Percentiles rank a stretch among this genome's conserved stretches.
phyloP scores from a whole-genome alignment of 768 basidiomycete genomes.

The Termitomyces bulborhizus region DNA sequence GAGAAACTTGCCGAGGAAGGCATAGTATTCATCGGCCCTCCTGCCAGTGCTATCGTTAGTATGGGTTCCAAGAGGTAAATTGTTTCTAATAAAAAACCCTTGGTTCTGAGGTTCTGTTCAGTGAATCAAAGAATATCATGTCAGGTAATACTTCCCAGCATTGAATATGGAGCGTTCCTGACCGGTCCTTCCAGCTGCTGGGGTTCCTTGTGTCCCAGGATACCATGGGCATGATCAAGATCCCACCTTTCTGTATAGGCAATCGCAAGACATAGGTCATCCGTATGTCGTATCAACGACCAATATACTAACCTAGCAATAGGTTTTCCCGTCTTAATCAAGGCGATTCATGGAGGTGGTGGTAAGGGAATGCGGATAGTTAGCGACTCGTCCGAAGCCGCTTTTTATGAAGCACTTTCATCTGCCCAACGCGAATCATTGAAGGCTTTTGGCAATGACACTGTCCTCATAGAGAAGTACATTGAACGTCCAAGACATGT shows the following conservation, averaged over 20 bases:
- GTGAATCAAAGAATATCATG: slow-evolving; percentile 97
- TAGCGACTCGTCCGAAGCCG: slow-evolving; percentile 41
- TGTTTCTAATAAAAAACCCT: background rate
- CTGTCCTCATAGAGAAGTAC: slow-evolving; percentile 86
- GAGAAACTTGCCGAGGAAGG: slow-evolving; percentile 68
- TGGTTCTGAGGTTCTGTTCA: slow-evolving; percentile 18
- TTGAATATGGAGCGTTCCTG: background rate
- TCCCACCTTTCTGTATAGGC: slow-evolving; percentile 55
- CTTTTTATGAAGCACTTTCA: slow-evolving; percentile 73
- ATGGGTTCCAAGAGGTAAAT: slow-evolving; percentile 93
- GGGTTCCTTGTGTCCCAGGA: slow-evolving; percentile 90
- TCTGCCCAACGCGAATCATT: slow-evolving; percentile 87
- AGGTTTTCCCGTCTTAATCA: slow-evolving; percentile 92
- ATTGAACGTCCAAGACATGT: slow-evolving; percentile 84
- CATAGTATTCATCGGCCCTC: slow-evolving; percentile 88
- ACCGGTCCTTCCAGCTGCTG: slow-evolving; percentile 48
- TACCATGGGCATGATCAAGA: slow-evolving; percentile 87
- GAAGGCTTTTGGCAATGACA: slow-evolving; percentile 84
- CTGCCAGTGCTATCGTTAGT: slow-evolving; percentile 78
- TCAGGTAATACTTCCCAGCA: slow-evolving; percentile 37
- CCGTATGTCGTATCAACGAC: background rate
- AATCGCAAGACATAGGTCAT: slow-evolving; percentile 67
- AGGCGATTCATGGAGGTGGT: slow-evolving; percentile 94
- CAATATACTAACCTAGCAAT: background rate
- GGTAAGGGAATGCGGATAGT: slow-evolving; percentile 95